These are phyloP conservation scores for Talaromyces atroroseus DNA, from an alignment of 2,329 filamentous ascomycete genomes.

Conservation along the genomic window DNA sequence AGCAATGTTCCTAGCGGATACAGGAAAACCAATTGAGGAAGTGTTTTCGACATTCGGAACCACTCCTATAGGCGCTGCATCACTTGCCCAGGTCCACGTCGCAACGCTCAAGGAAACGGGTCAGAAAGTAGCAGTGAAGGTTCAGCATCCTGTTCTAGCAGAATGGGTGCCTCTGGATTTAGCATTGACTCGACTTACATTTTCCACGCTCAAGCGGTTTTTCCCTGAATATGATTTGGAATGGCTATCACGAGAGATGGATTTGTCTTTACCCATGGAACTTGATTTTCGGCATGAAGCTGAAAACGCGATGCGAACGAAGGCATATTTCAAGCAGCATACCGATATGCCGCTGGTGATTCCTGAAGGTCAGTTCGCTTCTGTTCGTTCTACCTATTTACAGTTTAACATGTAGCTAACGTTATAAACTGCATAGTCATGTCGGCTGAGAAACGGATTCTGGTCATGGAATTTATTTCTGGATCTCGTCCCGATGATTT, in stretches of 20 bases:
- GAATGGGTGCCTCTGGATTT: constrained; percentile 89
- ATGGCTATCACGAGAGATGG: constrained; percentile 93
- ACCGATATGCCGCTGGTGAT: constrained; percentile 77
- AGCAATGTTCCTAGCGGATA: constrained; percentile 80
- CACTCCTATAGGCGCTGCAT: constrained; percentile 83
- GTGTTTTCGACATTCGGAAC: constrained; percentile 80
- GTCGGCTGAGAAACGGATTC: constrained; percentile 80
- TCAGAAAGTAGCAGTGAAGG: constrained; percentile 88
- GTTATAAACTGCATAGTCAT: constrained; percentile 50
- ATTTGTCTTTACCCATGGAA: constrained; percentile 81
- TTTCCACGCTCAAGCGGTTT: constrained; percentile 81
- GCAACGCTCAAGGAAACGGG: constrained; percentile 77
- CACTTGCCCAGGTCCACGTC: constrained; percentile 87
- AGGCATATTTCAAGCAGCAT: constrained; percentile 72
- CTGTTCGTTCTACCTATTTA: neutral
- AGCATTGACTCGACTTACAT: constrained; percentile 79
- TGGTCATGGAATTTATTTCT: constrained; percentile 92
- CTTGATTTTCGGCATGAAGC: constrained; percentile 85
- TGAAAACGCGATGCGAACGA: constrained; percentile 71
- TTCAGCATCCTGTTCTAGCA: constrained; percentile 84
- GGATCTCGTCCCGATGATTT: constrained; percentile 86
- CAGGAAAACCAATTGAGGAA: constrained; percentile 69
- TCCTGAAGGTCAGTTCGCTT: constrained; percentile 55
- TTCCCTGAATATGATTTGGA: constrained; percentile 98
- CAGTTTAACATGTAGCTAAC: neutral